phyloP scores from a whole-genome alignment of 768 basidiomycete species.

The Coprinopsis cinerea region DNA sequence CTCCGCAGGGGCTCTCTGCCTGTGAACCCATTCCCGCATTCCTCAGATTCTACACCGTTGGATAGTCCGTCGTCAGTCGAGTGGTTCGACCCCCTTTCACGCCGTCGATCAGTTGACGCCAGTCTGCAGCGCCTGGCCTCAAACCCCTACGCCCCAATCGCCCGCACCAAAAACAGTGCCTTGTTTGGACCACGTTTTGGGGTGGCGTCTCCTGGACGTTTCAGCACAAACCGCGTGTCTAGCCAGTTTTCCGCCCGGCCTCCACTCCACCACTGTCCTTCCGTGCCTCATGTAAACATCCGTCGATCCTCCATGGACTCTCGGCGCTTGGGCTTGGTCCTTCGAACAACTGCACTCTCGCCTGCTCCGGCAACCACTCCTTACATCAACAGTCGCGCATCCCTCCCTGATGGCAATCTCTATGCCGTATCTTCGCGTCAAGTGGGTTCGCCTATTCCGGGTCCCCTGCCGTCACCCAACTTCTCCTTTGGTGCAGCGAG shows the following conservation, averaged over 20 bases:
- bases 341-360: constrained; percentile 25
- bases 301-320: constrained; percentile 39
- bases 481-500: constrained; percentile 62
- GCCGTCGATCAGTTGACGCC: constrained; percentile 42
- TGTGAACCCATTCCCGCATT: constrained; percentile 31
- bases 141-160: constrained; percentile 45
- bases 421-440: constrained; percentile 44
- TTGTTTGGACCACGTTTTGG: constrained; percentile 31
- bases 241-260: constrained; percentile 9
- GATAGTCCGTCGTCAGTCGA: constrained; percentile 35
- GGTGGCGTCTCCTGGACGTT: constrained; percentile 8
- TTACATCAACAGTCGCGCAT: constrained; percentile 35
- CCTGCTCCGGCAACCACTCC: constrained; percentile 41
- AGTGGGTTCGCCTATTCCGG: constrained; percentile 39
- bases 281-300: constrained; percentile 31
- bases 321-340: constrained; percentile 29
- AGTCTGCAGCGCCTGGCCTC: constrained; percentile 43
- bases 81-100: constrained; percentile 35
- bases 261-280: constrained; percentile 20
- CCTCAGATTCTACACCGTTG: constrained; percentile 17
- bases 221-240: constrained; percentile 18
- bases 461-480: constrained; percentile 55
- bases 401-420: constrained; percentile 45
- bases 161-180: constrained; percentile 47
- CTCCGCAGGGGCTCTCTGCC: constrained; percentile 56